A percentile compares a stretch with the other conserved stretches of the same genome.
Conservation (phyloP, 805 yeast genomes). For the Saccharomyces kudriavzevii region DNA sequence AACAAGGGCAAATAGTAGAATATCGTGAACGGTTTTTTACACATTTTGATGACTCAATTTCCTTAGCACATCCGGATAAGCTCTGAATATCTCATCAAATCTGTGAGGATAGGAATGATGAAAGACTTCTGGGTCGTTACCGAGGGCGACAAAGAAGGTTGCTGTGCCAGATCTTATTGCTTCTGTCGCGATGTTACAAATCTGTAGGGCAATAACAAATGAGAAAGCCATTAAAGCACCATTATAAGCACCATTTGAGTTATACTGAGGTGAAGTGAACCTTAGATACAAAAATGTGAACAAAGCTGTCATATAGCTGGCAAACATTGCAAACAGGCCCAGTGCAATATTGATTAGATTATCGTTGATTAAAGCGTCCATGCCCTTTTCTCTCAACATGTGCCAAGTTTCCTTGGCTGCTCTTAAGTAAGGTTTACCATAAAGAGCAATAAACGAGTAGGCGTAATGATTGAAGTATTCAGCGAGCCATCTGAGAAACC, state of each 20-base stretch:
- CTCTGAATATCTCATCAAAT: conserved; percentile 54
- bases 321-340: conserved; percentile 65
- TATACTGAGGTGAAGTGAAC: conserved; percentile 61
- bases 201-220: conserved; percentile 65
- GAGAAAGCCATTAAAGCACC: conserved; percentile 71
- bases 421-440: conserved; percentile 67
- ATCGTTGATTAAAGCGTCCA: conserved; percentile 79
- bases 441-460: conserved; percentile 76
- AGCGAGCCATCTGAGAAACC: conserved; percentile 69
- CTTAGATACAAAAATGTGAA: conserved; percentile 59
- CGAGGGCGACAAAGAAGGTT: conserved; percentile 75
- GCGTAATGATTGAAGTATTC: conserved; percentile 87
- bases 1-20: not conserved
- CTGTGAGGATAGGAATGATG: conserved; percentile 61
- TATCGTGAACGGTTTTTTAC: conserved; percentile 3
- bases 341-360: conserved; percentile 72
- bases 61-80: conserved; percentile 62
- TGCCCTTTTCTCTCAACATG: conserved; percentile 67
- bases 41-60: conserved; percentile 35
- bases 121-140: conserved; percentile 78
- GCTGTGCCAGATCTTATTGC: conserved; percentile 76
- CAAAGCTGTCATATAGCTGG: conserved; percentile 57
- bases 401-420: conserved; percentile 81
- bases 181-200: conserved; percentile 62
- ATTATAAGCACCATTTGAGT: conserved; percentile 48